Conservation (phyloP, 495 filamentous ascomycete species). For the Ramalina intermedia region DNA sequence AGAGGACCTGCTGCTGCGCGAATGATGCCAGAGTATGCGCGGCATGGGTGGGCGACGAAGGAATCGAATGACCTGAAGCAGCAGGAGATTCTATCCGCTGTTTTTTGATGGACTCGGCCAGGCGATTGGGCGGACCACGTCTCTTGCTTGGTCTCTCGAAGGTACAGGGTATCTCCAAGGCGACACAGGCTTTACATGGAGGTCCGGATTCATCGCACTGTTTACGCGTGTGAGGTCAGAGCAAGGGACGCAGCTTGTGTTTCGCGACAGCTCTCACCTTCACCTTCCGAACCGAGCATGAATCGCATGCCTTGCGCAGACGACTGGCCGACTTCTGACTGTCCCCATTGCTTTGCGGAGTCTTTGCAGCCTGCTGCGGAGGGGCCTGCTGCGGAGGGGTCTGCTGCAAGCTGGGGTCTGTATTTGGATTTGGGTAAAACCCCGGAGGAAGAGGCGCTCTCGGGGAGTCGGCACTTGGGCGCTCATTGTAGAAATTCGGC, state of each 20-base stretch:
- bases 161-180: conserved; percentile 71
- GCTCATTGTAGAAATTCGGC: background rate
- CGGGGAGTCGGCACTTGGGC: background rate
- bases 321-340: conserved; percentile 24
- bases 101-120: conserved; percentile 69
- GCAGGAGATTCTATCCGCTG: conserved; percentile 35
- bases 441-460: background rate
- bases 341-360: background rate
- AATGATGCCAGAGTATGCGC: conserved; percentile 28
- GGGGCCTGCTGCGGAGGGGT: background rate
- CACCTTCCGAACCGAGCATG: conserved; percentile 73
- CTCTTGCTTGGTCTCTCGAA: conserved; percentile 65
- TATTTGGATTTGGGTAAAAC: background rate
- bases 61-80: conserved; percentile 15
- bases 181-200: conserved; percentile 66
- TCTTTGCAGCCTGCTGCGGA: background rate
- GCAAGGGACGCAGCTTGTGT: background rate
- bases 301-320: conserved; percentile 68
- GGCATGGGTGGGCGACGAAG: conserved; percentile 22
- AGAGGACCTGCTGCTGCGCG: conserved; percentile 28
- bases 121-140: conserved; percentile 72
- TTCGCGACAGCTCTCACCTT: conserved; percentile 37
- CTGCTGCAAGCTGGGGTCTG: background rate
- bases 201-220: conserved; percentile 71
- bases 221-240: background rate